Percentiles rank a stretch among this genome's conserved stretches.
These are phyloP conservation scores for Aspergillus ochraceus DNA, from an alignment of 2,329 filamentous ascomycete genomes.

Conservation along the genomic window DNA sequence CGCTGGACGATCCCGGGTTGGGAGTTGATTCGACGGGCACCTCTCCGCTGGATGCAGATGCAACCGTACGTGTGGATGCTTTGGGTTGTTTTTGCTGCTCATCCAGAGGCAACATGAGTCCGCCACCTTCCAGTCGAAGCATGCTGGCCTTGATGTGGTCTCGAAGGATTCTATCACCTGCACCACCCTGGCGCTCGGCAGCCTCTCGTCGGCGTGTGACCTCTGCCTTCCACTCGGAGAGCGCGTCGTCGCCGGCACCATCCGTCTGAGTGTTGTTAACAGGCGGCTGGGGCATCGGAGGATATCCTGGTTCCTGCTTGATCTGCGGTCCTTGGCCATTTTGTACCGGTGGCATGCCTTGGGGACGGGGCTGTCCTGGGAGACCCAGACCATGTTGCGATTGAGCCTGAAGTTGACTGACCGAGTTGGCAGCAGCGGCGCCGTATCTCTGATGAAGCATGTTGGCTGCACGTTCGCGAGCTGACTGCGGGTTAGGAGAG, in stretches of 20 bases:
- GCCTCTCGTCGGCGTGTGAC: slow-evolving; percentile 45
- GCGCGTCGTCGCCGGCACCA: slow-evolving; percentile 63
- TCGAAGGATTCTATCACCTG: slow-evolving; percentile 42
- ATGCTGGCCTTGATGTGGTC: slow-evolving; percentile 44
- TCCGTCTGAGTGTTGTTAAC: slow-evolving; percentile 68
- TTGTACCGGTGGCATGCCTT: slow-evolving; percentile 32
- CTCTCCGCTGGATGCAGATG: slow-evolving; percentile 7
- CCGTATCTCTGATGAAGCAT: slow-evolving; percentile 52
- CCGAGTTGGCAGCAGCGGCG: slow-evolving; percentile 42
- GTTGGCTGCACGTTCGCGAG: slow-evolving; percentile 55
- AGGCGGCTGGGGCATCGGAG: slow-evolving; percentile 39
- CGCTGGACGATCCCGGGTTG: neutral
- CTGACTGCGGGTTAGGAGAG: slow-evolving; percentile 46
- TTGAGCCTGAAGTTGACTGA: slow-evolving; percentile 46
- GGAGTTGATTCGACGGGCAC: neutral
- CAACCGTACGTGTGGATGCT: slow-evolving; percentile 40
- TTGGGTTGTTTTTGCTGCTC: slow-evolving; percentile 37
- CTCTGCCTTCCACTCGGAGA: slow-evolving; percentile 55
- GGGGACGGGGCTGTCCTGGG: slow-evolving; percentile 35
- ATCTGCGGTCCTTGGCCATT: slow-evolving; percentile 45
- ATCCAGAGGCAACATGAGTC: slow-evolving; percentile 45
- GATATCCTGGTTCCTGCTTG: slow-evolving; percentile 39
- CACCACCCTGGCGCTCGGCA: slow-evolving; percentile 34
- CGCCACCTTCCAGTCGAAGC: slow-evolving; percentile 46
- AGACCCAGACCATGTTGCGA: slow-evolving; percentile 36